A percentile compares a stretch with the other conserved stretches of the same genome.
These are phyloP conservation scores for Penicillium hordei DNA, from an alignment of 2,329 filamentous ascomycete genomes.

Conservation along the genomic window DNA sequence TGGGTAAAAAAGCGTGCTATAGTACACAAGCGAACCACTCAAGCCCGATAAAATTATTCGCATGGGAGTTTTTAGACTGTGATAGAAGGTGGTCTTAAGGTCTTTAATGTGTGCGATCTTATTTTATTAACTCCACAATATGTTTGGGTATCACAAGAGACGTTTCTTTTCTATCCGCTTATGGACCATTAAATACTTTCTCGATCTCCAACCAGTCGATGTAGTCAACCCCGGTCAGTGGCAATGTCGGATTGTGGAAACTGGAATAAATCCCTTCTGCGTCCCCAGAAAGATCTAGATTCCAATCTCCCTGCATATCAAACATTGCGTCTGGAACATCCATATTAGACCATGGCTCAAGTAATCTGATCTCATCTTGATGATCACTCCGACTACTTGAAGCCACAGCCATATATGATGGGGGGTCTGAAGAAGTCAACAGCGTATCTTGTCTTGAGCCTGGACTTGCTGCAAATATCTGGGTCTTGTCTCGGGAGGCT, in stretches of 20 bases:
- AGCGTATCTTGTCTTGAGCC: background rate
- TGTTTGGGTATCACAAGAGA: background rate
- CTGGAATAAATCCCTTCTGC: constrained; percentile 26
- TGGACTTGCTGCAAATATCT: background rate
- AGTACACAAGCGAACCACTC: background rate
- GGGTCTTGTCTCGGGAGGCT: background rate
- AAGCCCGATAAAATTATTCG: background rate
- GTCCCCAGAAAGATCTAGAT: constrained; percentile 19
- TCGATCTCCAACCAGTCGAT: constrained; percentile 27
- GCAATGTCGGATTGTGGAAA: constrained; percentile 21
- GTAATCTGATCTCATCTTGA: constrained; percentile 12
- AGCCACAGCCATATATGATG: background rate
- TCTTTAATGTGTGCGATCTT: background rate
- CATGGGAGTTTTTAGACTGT: background rate
- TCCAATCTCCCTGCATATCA: constrained; percentile 19
- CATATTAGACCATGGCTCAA: constrained; percentile 15
- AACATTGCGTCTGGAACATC: constrained; percentile 8
- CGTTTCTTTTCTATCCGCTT: background rate
- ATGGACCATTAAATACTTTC: constrained; percentile 19
- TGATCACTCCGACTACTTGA: background rate
- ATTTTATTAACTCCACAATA: background rate
- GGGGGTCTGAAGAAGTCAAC: background rate
- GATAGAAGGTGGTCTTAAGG: background rate
- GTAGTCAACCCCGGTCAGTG: constrained; percentile 24
- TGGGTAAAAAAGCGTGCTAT: background rate